phyloP scores from a whole-genome alignment of 2,329 filamentous ascomycete genomes.

The Botrytis paeoniae region DNA sequence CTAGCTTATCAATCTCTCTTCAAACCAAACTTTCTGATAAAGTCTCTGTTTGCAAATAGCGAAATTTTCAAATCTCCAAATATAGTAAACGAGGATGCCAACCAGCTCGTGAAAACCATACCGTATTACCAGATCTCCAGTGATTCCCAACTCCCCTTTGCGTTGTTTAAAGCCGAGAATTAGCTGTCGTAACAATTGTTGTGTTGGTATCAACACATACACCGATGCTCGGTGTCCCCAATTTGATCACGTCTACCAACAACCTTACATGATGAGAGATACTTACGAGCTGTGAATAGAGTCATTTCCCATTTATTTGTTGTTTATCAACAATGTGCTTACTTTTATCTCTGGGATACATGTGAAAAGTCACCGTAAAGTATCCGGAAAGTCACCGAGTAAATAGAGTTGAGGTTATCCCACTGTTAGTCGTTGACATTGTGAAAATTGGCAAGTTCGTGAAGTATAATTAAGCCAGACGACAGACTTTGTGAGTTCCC shows the following conservation, averaged over 20 bases:
- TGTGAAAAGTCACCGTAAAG: not conserved
- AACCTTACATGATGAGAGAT: not conserved
- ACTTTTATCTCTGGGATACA: not conserved
- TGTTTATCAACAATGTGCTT: not conserved
- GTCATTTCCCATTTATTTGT: not conserved
- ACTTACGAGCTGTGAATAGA: not conserved
- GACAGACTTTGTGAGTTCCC: not conserved
- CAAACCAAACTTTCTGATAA: accelerated
- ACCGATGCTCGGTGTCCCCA: not conserved
- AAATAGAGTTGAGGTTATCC: not conserved
- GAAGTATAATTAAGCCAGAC: not conserved
- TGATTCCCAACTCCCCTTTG: not conserved
- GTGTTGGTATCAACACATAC: not conserved
- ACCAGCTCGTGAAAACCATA: not conserved
- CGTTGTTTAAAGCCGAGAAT: not conserved
- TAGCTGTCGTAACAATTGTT: not conserved
- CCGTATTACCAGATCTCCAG: not conserved
- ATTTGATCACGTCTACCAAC: not conserved
- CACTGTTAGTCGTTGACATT: not conserved
- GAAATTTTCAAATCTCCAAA: not conserved
- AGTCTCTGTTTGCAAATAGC: not conserved
- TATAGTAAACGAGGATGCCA: not conserved
- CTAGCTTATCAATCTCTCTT: not conserved
- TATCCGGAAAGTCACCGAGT: not conserved
- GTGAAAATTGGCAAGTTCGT: not conserved